phyloP scores from a whole-genome alignment of 148 eudicot genomes.

The Tetragonia tetragonoides region DNA sequence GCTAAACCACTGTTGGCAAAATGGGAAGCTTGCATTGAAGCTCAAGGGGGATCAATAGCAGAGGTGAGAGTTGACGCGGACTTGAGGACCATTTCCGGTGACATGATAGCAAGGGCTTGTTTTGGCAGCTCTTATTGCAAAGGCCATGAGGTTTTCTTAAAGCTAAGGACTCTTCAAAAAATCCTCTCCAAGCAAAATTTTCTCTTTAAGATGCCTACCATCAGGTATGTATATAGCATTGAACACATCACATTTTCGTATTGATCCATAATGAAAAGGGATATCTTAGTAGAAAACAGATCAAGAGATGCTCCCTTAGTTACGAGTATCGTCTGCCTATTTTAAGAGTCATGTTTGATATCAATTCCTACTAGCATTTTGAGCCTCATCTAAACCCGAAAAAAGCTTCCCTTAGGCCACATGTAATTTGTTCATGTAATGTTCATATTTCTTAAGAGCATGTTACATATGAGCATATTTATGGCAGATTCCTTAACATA shows the following conservation, averaged over 20 bases:
- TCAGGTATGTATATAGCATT: conserved; percentile 36
- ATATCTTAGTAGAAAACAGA: too few relatives aligned
- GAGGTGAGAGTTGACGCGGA: conserved; percentile 71
- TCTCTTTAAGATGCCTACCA: conserved; percentile 49
- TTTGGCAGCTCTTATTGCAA: conserved; percentile 75
- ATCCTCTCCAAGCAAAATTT: conserved; percentile 43
- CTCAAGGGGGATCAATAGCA: conserved; percentile 41
- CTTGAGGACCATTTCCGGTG: conserved; percentile 60
- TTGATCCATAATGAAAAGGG: too few relatives aligned
- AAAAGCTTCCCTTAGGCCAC: too few relatives aligned
- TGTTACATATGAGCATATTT: too few relatives aligned
- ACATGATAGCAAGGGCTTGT: conserved; percentile 74
- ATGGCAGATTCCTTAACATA: conserved; percentile 25
- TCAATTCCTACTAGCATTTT: too few relatives aligned
- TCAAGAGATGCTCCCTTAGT: too few relatives aligned
- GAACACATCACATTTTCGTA: too few relatives aligned
- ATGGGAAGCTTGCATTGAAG: conserved; percentile 62
- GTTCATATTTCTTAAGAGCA: too few relatives aligned
- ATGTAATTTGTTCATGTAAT: too few relatives aligned
- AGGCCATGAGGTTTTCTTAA: conserved; percentile 66
- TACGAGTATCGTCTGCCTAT: too few relatives aligned
- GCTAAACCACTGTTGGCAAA: conserved; percentile 44
- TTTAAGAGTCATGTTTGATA: too few relatives aligned
- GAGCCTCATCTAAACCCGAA: too few relatives aligned
- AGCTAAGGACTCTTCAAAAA: conserved; percentile 69